Evolutionary conservation across 2,329 filamentous ascomycete genomes (phyloP).

Genomic region (Diaporthe batatas): DNA sequence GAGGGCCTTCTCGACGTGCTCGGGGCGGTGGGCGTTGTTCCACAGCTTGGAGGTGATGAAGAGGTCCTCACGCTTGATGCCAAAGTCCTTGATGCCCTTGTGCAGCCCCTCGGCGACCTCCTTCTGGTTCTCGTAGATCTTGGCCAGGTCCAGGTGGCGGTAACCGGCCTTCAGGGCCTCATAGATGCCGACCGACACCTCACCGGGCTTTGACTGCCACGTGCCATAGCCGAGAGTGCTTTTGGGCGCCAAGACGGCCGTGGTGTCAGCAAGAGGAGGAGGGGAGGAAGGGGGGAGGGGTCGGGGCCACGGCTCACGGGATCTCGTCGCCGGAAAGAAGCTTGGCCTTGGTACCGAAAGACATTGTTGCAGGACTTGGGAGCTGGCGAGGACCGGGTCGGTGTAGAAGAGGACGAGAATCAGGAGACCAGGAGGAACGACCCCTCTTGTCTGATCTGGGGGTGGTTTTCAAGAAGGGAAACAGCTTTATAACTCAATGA

Average conservation of each 20-base stretch:
- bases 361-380: constrained; percentile 58
- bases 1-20: constrained; percentile 68
- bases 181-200: constrained; percentile 75
- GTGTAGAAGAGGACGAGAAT: constrained; percentile 11
- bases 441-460: constrained; percentile 28
- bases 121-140: constrained; percentile 74
- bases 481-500: constrained; percentile 37
- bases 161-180: constrained; percentile 74
- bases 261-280: constrained; percentile 26
- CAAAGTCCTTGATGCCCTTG: constrained; percentile 60
- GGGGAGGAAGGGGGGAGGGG: not conserved
- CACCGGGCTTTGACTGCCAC: constrained; percentile 76
- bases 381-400: not conserved
- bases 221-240: constrained; percentile 62
- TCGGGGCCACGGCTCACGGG: constrained; percentile 54
- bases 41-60: constrained; percentile 78
- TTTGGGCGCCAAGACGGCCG: not conserved
- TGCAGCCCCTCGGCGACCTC: constrained; percentile 70
- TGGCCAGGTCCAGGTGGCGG: constrained; percentile 69
- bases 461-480: constrained; percentile 1
- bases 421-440: constrained; percentile 2
- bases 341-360: constrained; percentile 67
- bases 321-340: constrained; percentile 76
- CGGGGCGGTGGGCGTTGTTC: constrained; percentile 74
- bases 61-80: constrained; percentile 67